phyloP scores from a whole-genome alignment of 805 yeast species.

The Wickerhamiella azyma region DNA sequence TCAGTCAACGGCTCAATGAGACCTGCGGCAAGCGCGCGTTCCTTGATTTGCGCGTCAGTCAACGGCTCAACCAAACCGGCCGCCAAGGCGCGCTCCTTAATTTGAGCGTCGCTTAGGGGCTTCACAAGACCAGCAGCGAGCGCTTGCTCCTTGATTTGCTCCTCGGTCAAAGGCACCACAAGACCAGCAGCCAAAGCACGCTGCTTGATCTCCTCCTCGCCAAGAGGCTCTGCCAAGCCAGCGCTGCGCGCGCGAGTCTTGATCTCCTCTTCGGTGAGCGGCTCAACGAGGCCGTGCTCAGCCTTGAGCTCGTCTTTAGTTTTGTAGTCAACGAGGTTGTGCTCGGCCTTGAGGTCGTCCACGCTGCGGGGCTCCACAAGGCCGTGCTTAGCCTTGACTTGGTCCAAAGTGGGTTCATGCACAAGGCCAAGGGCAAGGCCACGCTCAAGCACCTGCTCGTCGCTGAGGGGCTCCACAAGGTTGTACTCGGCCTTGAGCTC shows the following conservation, averaged over 20 bases:
- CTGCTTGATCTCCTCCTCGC: slow-evolving; percentile 8
- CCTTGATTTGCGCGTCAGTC: background rate
- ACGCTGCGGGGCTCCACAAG: slow-evolving; percentile 14
- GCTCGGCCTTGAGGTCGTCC: background rate
- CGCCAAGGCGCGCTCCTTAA: background rate
- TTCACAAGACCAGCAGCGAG: slow-evolving; percentile 14
- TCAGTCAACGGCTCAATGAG: slow-evolving; percentile 1
- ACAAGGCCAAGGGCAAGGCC: slow-evolving; percentile 66
- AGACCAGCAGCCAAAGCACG: slow-evolving; percentile 8
- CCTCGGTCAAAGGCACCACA: slow-evolving; percentile 10
- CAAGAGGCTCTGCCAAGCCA: slow-evolving; percentile 11
- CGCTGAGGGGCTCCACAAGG: slow-evolving; percentile 13
- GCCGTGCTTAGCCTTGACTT: slow-evolving; percentile 13
- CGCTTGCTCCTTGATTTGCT: slow-evolving; percentile 14
- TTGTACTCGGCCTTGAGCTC: slow-evolving; percentile 13
- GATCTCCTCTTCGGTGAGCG: slow-evolving; percentile 9
- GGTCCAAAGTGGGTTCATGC: slow-evolving; percentile 45
- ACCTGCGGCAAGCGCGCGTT: background rate
- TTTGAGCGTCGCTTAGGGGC: slow-evolving; percentile 1
- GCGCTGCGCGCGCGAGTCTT: slow-evolving; percentile 1
- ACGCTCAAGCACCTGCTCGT: slow-evolving; percentile 34
- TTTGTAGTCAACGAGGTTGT: slow-evolving; percentile 10
- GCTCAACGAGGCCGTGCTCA: slow-evolving; percentile 10
- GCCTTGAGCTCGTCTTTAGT: slow-evolving; percentile 5
- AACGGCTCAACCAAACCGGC: slow-evolving; percentile 3